Percentiles rank a stretch among this genome's conserved stretches.
These are phyloP conservation scores for Strigomonas culicis DNA, from an alignment of 208 protist genomes.

Conservation along the genomic window DNA sequence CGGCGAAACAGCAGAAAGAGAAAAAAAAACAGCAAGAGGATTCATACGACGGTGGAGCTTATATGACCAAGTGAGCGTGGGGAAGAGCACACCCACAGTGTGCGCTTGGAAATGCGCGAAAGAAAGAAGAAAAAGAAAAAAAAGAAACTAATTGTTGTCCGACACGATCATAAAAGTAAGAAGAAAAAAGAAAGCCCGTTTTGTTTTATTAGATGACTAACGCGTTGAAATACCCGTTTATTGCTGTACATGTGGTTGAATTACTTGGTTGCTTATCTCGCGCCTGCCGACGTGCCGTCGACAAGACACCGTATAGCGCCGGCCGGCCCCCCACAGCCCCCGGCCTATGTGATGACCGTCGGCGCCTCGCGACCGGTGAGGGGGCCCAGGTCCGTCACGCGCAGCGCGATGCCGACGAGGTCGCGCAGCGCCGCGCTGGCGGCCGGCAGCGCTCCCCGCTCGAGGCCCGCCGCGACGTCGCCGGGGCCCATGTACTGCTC, in stretches of 20 bases:
- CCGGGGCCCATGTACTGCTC: slow-evolving; percentile 92
- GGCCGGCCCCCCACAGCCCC: too few species aligned
- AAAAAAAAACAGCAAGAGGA: neutral
- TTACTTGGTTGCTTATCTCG: too few species aligned
- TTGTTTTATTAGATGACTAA: slow-evolving; percentile 15
- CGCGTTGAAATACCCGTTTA: neutral
- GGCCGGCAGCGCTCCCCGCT: slow-evolving; percentile 36
- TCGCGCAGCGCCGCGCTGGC: slow-evolving; percentile 61
- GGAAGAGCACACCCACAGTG: neutral
- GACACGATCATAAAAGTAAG: neutral
- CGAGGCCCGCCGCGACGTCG: slow-evolving; percentile 34
- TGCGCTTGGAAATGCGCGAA: neutral
- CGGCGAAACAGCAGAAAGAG: neutral
- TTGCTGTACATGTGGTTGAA: too few species aligned
- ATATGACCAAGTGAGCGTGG: neutral
- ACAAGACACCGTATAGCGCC: too few species aligned
- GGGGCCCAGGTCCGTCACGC: slow-evolving; percentile 75
- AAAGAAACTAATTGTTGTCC: neutral
- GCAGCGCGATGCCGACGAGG: slow-evolving; percentile 84
- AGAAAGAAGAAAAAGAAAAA: slow-evolving; percentile 11
- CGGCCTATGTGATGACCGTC: slow-evolving; percentile 94
- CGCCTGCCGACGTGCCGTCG: too few species aligned
- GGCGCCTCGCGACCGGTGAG: slow-evolving; percentile 91
- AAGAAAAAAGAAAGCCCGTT: neutral
- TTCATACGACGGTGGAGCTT: neutral